A percentile compares a stretch with the other conserved stretches of the same genome.
These are phyloP conservation scores for Phytophthora hybrid DNA, from an alignment of 352 stramenopile species.

Conservation along the genomic window DNA sequence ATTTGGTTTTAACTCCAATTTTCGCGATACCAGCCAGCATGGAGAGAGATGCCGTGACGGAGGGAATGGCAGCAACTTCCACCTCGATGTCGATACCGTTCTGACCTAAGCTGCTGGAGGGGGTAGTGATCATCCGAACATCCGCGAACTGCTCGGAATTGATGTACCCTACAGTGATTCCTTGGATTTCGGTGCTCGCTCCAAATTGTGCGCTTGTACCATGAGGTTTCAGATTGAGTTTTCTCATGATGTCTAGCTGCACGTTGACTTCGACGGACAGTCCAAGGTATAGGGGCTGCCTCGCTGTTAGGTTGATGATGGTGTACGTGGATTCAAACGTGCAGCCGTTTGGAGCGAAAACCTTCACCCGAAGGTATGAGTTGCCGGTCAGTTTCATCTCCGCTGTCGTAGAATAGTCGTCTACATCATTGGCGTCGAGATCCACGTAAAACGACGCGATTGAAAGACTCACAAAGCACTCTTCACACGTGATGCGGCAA, in stretches of 20 bases:
- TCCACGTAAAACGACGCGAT: conserved; percentile 2
- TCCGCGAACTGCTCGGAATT: neutral
- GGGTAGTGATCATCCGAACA: neutral
- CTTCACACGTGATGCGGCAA: conserved; percentile 3
- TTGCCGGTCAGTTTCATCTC: conserved; percentile 13
- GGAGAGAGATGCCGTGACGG: neutral
- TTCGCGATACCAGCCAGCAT: neutral
- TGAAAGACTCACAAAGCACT: conserved; percentile 1
- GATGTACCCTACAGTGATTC: neutral
- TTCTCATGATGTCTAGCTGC: conserved; percentile 1
- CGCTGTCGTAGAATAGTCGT: neutral
- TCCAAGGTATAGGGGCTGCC: neutral
- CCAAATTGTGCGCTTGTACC: conserved; percentile 1
- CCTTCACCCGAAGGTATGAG: conserved; percentile 1
- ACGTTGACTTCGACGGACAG: conserved; percentile 2
- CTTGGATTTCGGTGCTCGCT: neutral
- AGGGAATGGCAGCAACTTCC: neutral
- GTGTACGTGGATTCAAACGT: neutral
- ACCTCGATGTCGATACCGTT: conserved; percentile 1
- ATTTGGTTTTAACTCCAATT: neutral
- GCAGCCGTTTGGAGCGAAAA: conserved; percentile 18
- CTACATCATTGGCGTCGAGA: neutral
- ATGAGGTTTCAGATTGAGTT: conserved; percentile 8
- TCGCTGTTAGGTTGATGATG: neutral
- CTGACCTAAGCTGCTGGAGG: neutral